Percentiles rank a stretch among this genome's conserved stretches.
These are phyloP conservation scores for Fistulifera solaris DNA, from an alignment of 108 stramenopile genomes.

Conservation along the genomic window DNA sequence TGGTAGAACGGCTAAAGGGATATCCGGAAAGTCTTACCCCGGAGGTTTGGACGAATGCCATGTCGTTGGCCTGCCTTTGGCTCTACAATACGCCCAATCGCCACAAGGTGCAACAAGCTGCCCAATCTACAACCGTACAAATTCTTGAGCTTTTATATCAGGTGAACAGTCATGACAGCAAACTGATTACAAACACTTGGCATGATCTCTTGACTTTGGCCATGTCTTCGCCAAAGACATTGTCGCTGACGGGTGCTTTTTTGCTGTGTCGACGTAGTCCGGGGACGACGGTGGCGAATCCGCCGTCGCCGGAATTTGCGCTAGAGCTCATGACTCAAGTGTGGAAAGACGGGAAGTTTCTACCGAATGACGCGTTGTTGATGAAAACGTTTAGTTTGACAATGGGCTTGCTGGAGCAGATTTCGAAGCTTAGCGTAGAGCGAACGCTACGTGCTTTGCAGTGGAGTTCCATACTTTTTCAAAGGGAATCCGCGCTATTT, in stretches of 20 bases:
- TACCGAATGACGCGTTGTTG: background rate
- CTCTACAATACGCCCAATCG: slow-evolving; percentile 11
- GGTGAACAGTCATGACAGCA: slow-evolving; percentile 4
- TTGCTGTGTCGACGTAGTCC: slow-evolving; percentile 18
- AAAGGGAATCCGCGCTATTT: slow-evolving; percentile 14
- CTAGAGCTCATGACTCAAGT: slow-evolving; percentile 26
- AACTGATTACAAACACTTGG: slow-evolving; percentile 27
- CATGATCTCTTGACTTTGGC: slow-evolving; percentile 23
- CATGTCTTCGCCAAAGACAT: slow-evolving; percentile 1
- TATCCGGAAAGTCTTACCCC: slow-evolving; percentile 14
- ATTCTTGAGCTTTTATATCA: slow-evolving; percentile 19
- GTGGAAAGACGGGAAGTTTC: background rate
- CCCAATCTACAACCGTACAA: slow-evolving; percentile 33
- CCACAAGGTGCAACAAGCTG: slow-evolving; percentile 34
- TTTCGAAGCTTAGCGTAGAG: slow-evolving; percentile 7
- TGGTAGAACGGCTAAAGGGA: slow-evolving; percentile 20
- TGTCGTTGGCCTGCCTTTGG: slow-evolving; percentile 32
- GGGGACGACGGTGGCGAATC: slow-evolving; percentile 7
- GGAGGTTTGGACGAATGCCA: slow-evolving; percentile 34
- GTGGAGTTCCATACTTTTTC: slow-evolving; percentile 26
- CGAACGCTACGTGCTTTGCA: slow-evolving; percentile 17
- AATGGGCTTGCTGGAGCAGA: slow-evolving; percentile 1
- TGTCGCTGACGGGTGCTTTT: slow-evolving; percentile 32
- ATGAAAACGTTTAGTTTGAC: slow-evolving; percentile 4
- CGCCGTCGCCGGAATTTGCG: slow-evolving; percentile 27